Conservation (phyloP, 805 yeast species). For the Kazachstania psychrophila region DNA sequence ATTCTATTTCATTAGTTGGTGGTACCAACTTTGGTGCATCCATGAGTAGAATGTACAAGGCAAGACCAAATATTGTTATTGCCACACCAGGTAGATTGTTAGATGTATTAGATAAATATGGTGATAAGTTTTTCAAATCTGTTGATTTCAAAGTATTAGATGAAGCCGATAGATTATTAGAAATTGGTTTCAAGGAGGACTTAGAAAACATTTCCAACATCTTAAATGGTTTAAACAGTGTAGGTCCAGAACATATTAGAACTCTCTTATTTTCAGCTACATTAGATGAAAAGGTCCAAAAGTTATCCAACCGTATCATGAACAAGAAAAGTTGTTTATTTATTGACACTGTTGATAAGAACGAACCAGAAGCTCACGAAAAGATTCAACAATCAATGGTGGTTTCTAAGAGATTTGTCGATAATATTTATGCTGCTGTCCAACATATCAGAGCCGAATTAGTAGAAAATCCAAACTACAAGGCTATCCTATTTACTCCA, state of each 20-base stretch:
- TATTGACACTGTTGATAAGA: conserved; percentile 65
- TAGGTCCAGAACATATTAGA: conserved; percentile 38
- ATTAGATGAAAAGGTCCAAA: conserved; percentile 55
- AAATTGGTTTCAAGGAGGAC: conserved; percentile 67
- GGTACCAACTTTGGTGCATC: conserved; percentile 42
- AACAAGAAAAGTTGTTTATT: conserved; percentile 44
- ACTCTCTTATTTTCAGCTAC: conserved; percentile 85
- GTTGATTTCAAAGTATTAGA: conserved; percentile 67
- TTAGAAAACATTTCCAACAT: conserved; percentile 47
- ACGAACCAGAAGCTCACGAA: conserved; percentile 72
- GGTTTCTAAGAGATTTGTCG: conserved; percentile 44
- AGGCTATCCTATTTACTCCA: conserved; percentile 76
- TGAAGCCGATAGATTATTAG: conserved; percentile 85
- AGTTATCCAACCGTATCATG: conserved; percentile 52
- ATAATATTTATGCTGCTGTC: conserved; percentile 51
- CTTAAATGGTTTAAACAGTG: conserved; percentile 32
- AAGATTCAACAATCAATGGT: conserved; percentile 62
- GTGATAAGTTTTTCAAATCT: conserved; percentile 39
- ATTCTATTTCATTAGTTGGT: conserved; percentile 55
- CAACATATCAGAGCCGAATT: conserved; percentile 38
- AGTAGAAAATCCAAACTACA: conserved; percentile 41
- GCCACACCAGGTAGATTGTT: conserved; percentile 85
- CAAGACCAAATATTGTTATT: conserved; percentile 51
- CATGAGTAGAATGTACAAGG: conserved; percentile 27
- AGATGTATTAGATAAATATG: conserved; percentile 45